Conservation (phyloP, 441 rosid species). For the Populus trichocarpa region DNA sequence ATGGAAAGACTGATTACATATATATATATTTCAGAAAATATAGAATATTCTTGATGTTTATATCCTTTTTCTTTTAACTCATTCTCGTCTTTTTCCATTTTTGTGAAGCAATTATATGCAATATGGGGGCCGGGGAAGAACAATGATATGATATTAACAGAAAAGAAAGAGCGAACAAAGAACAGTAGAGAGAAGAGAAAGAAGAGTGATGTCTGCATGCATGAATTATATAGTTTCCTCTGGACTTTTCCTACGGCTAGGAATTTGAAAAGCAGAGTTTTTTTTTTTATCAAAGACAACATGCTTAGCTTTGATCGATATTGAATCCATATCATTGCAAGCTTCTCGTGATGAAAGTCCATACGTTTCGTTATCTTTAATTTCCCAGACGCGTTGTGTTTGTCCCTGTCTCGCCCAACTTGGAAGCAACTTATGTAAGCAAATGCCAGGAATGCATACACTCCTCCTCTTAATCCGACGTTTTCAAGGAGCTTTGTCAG, state of each 20-base stretch:
- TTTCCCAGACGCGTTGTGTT: not conserved
- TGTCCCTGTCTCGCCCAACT: not conserved
- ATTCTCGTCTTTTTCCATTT: not conserved
- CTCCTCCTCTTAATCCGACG: not conserved
- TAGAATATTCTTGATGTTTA: not conserved
- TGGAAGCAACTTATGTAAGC: not conserved
- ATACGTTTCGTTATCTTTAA: conserved; percentile 3
- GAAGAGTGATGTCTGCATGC: not conserved
- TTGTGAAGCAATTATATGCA: no score
- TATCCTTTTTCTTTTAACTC: not conserved
- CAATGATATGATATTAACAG: not conserved
- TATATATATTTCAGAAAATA: no score
- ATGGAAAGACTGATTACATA: not conserved
- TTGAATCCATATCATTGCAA: not conserved
- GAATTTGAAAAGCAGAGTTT: not conserved
- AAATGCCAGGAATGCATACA: not conserved
- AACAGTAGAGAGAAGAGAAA: not conserved
- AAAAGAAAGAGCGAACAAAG: not conserved
- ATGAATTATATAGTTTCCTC: not conserved
- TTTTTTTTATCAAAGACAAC: not conserved
- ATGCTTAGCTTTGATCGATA: not conserved
- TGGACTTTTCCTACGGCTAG: not conserved
- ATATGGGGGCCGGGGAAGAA: no score
- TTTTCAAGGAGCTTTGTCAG: not conserved
- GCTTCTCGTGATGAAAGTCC: not conserved